phyloP scores from a whole-genome alignment of 169 alveolate genomes.

The Eimeria acervulina region DNA sequence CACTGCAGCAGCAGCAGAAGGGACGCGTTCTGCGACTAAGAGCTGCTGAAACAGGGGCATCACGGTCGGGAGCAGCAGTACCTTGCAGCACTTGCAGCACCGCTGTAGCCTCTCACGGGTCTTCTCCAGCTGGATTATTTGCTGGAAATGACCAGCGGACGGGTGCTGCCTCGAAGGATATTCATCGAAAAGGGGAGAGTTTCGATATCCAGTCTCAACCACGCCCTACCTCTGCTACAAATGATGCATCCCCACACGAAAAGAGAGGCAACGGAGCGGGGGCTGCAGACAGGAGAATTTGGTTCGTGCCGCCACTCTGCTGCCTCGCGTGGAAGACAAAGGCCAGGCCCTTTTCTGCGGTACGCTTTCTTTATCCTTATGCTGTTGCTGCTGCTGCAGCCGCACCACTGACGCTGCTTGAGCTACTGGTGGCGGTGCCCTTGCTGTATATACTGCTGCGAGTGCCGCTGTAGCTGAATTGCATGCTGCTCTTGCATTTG shows the following conservation, averaged over 20 bases:
- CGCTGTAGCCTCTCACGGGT: slow-evolving; percentile 17
- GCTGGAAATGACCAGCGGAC: background rate
- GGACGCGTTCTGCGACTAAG: background rate
- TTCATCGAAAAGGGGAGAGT: background rate
- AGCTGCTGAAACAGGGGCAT: background rate
- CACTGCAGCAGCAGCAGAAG: slow-evolving; percentile 39
- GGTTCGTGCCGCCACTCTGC: slow-evolving; percentile 69
- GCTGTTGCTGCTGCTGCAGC: background rate
- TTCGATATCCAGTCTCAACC: background rate
- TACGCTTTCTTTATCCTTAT: background rate
- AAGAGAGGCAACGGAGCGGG: background rate
- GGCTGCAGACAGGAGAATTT: background rate
- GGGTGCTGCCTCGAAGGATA: background rate
- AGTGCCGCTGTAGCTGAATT: background rate
- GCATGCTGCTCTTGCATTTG: background rate
- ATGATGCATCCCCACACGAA: background rate
- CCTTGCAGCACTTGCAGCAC: slow-evolving; percentile 72
- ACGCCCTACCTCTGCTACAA: background rate
- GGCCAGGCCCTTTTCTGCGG: slow-evolving; percentile 53
- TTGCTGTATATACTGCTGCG: background rate
- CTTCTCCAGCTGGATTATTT: background rate
- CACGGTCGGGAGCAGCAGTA: slow-evolving; percentile 10
- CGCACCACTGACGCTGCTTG: background rate
- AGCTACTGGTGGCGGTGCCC: background rate
- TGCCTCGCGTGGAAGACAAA: slow-evolving; percentile 64